Evolutionary conservation across 1,284 basidiomycete species (phyloP), one percentile per base, ranked within the genome.

Genomic region (Pyrrhoderma lamaoense): DNA sequence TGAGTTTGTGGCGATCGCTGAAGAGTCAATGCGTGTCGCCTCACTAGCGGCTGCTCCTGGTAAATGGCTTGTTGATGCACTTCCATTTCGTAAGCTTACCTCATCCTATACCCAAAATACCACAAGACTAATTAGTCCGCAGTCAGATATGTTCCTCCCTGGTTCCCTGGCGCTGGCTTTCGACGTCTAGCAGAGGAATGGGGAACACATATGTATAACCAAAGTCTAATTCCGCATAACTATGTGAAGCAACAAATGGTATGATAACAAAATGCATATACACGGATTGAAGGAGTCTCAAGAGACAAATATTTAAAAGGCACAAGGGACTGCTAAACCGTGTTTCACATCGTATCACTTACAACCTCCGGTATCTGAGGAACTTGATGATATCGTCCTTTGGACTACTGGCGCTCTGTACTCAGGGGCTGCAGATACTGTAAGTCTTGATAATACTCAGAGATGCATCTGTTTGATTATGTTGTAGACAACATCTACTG

Each of bases 191-290:
- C 52, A 11, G 23, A 25, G 0, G n/a, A 45, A 34, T 36, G 42
- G 11, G 45, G 42, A 31, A 36, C 36, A n/a, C 36, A 42, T 8
- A n/a, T 45, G 21, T 16, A 56, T 72, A 4, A 67, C 70, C 2
- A 68, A 70, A 54, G 55, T 60, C n/a, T 43, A 19, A 23, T 43
- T 22, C 53, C 53, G 9, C 42, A 42, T 14, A 11, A 40, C 14
- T 74, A 70, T 70, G 69, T 68, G 18, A 73, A 73, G 57, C 45
- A 62, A 23, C 67, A 73, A 57, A 70, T 74, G 59, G 71, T 73
- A 52, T 4, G 60, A 42, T n/a, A 36, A 14, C 31, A n/a, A n/a
- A n/a, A n/a, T n/a, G n/a, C n/a, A 23, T 25, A 21, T 25, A 14
- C 21, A 21, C 42, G 18, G 14, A 21, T 44, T 31, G 27, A 31